Evolutionary conservation across 305 asterid genomes (phyloP).

Genomic region (Ilex paraguariensis): DNA sequence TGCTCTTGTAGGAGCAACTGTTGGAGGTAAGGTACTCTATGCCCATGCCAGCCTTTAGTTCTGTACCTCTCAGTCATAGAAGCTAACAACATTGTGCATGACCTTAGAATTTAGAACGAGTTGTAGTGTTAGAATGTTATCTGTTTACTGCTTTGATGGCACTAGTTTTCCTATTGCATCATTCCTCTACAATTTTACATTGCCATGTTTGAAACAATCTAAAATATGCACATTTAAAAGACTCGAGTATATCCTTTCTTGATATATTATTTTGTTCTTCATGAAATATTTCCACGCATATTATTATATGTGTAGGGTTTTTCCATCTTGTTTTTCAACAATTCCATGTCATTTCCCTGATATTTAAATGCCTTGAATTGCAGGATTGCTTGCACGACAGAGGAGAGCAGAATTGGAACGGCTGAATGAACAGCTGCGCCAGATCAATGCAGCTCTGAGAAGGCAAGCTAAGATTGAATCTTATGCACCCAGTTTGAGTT

Average conservation of each 20-base stretch:
- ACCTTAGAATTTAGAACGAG: no score
- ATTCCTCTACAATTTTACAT: no score
- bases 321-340: background rate
- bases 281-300: background rate
- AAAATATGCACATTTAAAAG: no score
- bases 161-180: no score
- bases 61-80: conserved; percentile 3
- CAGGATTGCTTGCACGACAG: conserved; percentile 88
- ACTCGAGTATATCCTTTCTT: no score
- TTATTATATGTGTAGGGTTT: background rate
- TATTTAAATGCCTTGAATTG: background rate
- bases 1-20: conserved; percentile 73
- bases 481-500: conserved; percentile 30
- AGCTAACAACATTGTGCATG: no score
- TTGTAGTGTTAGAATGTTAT: no score
- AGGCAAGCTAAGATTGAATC: conserved; percentile 98
- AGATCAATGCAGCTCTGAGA: conserved; percentile 82
- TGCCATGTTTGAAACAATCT: no score
- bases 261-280: background rate
- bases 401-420: conserved; percentile 78
- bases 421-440: conserved; percentile 90
- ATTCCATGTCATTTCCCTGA: background rate
- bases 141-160: no score
- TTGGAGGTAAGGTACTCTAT: conserved; percentile 50
- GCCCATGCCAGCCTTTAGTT: conserved; percentile 2